These are phyloP conservation scores for Coprinopsis cinerea DNA, from an alignment of 768 basidiomycete species.

Conservation along the genomic window DNA sequence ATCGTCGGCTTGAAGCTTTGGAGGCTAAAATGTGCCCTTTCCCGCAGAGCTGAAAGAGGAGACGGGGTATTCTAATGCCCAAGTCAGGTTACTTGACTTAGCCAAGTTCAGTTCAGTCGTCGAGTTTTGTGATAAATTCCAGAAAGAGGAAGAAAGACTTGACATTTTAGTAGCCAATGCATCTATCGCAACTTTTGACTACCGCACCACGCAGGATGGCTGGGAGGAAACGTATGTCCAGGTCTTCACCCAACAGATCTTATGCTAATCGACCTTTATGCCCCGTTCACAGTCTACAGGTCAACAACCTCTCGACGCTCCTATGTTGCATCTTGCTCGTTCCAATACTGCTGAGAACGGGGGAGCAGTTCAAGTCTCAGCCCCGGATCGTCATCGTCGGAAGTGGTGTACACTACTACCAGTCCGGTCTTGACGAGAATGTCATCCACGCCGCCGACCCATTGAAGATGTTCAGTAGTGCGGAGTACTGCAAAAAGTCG, in stretches of 20 bases:
- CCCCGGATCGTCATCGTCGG: conserved; percentile 35
- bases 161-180: conserved; percentile 45
- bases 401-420: conserved; percentile 35
- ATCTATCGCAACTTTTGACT: conserved; percentile 12
- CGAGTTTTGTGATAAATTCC: conserved; percentile 26
- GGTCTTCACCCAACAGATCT: neutral
- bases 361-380: conserved; percentile 17
- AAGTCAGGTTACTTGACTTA: conserved; percentile 35
- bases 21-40: neutral
- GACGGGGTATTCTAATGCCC: conserved; percentile 28
- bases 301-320: conserved; percentile 35
- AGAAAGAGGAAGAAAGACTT: conserved; percentile 27
- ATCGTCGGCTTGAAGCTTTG: neutral
- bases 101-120: conserved; percentile 30
- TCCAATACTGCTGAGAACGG: conserved; percentile 32
- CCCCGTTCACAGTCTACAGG: conserved; percentile 32
- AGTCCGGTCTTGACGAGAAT: conserved; percentile 16
- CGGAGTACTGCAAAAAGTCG: conserved; percentile 21
- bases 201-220: conserved; percentile 29
- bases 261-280: neutral
- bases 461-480: conserved; percentile 22
- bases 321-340: conserved; percentile 34
- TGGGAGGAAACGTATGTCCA: conserved; percentile 39
- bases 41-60: conserved; percentile 19
- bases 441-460: conserved; percentile 20